phyloP scores from a whole-genome alignment of 148 eudicot genomes.

The Rhododendron simsii region DNA sequence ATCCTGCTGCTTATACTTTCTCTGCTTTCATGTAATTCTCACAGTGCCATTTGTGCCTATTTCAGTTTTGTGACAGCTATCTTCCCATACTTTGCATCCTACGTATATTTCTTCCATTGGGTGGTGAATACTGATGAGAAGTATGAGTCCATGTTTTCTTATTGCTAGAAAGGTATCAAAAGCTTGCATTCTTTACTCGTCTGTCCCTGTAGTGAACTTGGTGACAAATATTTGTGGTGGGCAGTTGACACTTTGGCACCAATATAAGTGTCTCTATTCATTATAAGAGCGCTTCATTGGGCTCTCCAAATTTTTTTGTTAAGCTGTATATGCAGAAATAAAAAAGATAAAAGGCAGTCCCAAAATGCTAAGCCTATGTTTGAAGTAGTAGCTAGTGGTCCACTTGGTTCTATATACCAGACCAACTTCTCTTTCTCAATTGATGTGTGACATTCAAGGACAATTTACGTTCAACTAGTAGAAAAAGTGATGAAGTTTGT shows the following conservation, averaged over 20 bases:
- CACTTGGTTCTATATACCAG: neutral
- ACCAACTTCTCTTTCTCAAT: neutral
- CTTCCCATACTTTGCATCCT: neutral
- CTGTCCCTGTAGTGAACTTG: neutral
- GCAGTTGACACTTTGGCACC: neutral
- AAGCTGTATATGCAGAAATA: neutral
- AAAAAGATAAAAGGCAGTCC: neutral
- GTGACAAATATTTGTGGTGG: neutral
- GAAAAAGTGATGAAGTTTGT: no score
- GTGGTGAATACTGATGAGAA: neutral
- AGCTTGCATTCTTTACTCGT: neutral
- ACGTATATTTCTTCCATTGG: neutral
- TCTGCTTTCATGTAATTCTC: conserved; percentile 65
- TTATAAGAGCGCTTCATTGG: neutral
- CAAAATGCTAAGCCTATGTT: neutral
- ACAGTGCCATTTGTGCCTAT: neutral
- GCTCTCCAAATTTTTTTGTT: neutral
- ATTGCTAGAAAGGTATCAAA: neutral
- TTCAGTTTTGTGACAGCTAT: neutral
- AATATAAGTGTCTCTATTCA: neutral
- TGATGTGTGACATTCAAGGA: neutral
- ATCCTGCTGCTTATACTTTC: conserved; percentile 81
- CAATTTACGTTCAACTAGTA: neutral
- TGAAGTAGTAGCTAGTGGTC: neutral
- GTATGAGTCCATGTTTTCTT: neutral